Percentiles rank a stretch among this genome's conserved stretches.
Evolutionary conservation across 2,329 filamentous ascomycete genomes (phyloP).

Genomic region (Fusarium odoratissimum): DNA sequence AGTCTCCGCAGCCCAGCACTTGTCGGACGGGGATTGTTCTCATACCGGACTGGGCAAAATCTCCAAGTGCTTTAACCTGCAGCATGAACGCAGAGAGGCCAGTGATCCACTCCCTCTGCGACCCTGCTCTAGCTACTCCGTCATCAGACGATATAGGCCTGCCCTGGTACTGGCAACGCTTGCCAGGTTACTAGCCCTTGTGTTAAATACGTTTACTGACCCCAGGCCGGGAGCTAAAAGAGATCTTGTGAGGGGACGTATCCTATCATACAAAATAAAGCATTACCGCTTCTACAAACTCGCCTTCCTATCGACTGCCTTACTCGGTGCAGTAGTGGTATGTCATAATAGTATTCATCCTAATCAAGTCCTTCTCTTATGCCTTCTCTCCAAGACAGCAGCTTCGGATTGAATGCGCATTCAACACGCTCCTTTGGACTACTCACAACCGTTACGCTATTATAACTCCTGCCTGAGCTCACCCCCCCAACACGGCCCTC

Average conservation of each 20-base stretch:
- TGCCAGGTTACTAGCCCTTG: constrained; percentile 43
- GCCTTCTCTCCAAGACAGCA: constrained; percentile 25
- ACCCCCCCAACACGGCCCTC: constrained; percentile 41
- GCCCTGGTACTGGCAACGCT: constrained; percentile 41
- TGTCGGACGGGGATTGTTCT: constrained; percentile 40
- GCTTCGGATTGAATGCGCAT: constrained; percentile 32
- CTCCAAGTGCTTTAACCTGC: constrained; percentile 47
- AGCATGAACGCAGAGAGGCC: constrained; percentile 45
- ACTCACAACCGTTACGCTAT: constrained; percentile 35
- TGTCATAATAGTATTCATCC: constrained; percentile 25
- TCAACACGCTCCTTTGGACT: constrained; percentile 44
- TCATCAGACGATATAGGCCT: constrained; percentile 48
- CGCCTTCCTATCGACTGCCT: constrained; percentile 31
- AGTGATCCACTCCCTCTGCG: constrained; percentile 45
- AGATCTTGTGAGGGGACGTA: constrained; percentile 41
- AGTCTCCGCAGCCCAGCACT: constrained; percentile 47
- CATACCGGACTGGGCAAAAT: constrained; percentile 43
- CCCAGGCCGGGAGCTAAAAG: constrained; percentile 45
- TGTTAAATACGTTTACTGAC: constrained; percentile 47
- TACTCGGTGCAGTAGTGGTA: constrained; percentile 19
- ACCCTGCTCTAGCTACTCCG: constrained; percentile 45
- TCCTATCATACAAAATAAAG: constrained; percentile 44
- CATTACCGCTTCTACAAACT: constrained; percentile 39
- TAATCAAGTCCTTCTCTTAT: constrained; percentile 38
- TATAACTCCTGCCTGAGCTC: constrained; percentile 35